These are phyloP conservation scores for Knufia fluminis DNA, from an alignment of 2,329 filamentous ascomycete species.

Conservation along the genomic window DNA sequence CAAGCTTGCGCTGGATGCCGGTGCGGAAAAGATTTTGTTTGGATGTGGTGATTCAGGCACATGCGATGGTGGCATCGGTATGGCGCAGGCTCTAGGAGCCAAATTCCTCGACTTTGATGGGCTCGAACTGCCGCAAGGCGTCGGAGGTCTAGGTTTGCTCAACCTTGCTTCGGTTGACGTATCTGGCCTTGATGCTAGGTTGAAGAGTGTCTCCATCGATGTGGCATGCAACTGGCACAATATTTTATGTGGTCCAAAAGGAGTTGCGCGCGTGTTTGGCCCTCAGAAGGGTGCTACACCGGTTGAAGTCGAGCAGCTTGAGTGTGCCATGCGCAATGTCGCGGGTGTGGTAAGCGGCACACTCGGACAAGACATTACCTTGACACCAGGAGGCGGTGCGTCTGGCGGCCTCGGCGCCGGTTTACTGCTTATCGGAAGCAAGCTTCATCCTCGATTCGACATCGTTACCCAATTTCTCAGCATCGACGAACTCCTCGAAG, in stretches of 20 bases:
- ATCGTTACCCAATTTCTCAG: conserved; percentile 44
- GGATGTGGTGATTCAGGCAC: conserved; percentile 48
- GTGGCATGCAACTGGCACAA: conserved; percentile 46
- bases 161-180: conserved; percentile 34
- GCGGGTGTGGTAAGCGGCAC: conserved; percentile 30
- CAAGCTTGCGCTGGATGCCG: conserved; percentile 37
- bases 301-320: conserved; percentile 36
- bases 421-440: conserved; percentile 41
- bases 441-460: conserved; percentile 40
- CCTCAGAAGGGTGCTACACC: conserved; percentile 43
- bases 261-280: conserved; percentile 44
- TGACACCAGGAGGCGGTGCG: conserved; percentile 40
- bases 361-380: conserved; percentile 31
- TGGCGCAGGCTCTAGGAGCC: conserved; percentile 46
- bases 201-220: conserved; percentile 36
- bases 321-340: conserved; percentile 35
- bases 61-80: conserved; percentile 45
- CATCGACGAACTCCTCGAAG: conserved; percentile 37
- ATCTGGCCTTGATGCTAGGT: conserved; percentile 30
- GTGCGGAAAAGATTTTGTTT: conserved; percentile 39
- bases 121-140: conserved; percentile 30
- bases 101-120: conserved; percentile 34
- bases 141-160: conserved; percentile 34
- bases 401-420: conserved; percentile 46
- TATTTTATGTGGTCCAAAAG: conserved; percentile 40